phyloP scores from a whole-genome alignment of 495 filamentous ascomycete genomes.

The Neurospora tetrasperma region DNA sequence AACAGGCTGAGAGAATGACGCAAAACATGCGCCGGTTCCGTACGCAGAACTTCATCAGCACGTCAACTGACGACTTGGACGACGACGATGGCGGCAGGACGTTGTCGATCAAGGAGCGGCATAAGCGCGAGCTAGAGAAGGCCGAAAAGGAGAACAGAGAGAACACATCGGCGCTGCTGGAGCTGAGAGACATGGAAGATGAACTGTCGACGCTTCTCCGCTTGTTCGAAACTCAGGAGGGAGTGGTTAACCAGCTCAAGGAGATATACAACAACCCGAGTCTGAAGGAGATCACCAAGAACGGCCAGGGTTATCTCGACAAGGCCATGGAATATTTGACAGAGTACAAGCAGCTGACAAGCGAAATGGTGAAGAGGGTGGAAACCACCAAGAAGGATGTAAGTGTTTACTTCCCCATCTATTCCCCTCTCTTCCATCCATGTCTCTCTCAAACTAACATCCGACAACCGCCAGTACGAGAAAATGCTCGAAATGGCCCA shows the following conservation, averaged over 20 bases:
- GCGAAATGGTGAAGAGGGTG: constrained; percentile 47
- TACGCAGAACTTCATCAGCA: constrained; percentile 33
- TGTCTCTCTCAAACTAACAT: background rate
- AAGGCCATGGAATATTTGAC: constrained; percentile 42
- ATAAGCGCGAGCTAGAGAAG: constrained; percentile 40
- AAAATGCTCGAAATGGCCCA: constrained; percentile 60
- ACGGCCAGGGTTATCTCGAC: constrained; percentile 37
- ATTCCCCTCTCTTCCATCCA: background rate
- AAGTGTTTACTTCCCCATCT: constrained; percentile 1
- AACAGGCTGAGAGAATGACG: constrained; percentile 52
- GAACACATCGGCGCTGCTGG: constrained; percentile 53
- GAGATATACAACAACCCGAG: constrained; percentile 24
- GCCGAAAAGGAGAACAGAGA: constrained; percentile 47
- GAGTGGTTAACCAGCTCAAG: constrained; percentile 40
- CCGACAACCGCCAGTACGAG: constrained; percentile 36
- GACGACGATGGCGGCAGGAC: constrained; percentile 37
- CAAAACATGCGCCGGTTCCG: constrained; percentile 55
- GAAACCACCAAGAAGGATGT: constrained; percentile 36
- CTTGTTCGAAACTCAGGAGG: constrained; percentile 48
- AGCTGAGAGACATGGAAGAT: constrained; percentile 58
- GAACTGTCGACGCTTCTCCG: constrained; percentile 50
- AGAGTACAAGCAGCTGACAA: constrained; percentile 46
- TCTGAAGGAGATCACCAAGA: constrained; percentile 20
- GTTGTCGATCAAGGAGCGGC: constrained; percentile 34
- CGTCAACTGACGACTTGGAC: constrained; percentile 37